Conservation (phyloP, 495 filamentous ascomycete species). For the Venustampulla echinocandica region DNA sequence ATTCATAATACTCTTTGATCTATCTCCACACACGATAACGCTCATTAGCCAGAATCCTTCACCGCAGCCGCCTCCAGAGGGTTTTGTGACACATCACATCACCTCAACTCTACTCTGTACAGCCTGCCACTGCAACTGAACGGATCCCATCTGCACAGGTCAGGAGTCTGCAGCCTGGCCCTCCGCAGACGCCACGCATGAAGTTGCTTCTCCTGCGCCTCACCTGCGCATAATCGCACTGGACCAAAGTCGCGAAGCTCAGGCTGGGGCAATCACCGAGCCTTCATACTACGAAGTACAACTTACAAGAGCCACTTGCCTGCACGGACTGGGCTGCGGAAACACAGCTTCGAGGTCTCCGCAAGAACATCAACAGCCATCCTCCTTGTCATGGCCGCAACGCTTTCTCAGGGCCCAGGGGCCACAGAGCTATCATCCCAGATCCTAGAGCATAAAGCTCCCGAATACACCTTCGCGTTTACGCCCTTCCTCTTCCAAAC, state of each 20-base stretch:
- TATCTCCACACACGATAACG: too few relatives aligned
- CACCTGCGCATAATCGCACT: not conserved
- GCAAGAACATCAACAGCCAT: too few relatives aligned
- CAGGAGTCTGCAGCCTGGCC: not conserved
- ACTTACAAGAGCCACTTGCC: too few relatives aligned
- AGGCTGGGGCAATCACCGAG: not conserved
- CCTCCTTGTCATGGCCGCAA: conserved; percentile 2
- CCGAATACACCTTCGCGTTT: conserved; percentile 61
- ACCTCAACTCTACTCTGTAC: not conserved
- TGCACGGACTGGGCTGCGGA: too few relatives aligned
- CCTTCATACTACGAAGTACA: too few relatives aligned
- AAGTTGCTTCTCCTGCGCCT: not conserved
- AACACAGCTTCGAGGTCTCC: too few relatives aligned
- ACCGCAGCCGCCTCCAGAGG: too few relatives aligned
- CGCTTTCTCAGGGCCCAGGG: conserved; percentile 23
- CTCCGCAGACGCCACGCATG: not conserved
- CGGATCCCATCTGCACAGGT: too few relatives aligned
- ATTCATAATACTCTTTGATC: too few relatives aligned
- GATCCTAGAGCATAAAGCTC: conserved; percentile 45
- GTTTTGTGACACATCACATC: not conserved
- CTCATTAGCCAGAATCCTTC: too few relatives aligned
- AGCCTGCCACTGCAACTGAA: not conserved
- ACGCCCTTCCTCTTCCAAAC: conserved; percentile 61
- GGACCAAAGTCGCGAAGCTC: not conserved
- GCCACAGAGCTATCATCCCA: conserved; percentile 30